These are phyloP conservation scores for Biscogniauxia marginata DNA, from an alignment of 2,329 filamentous ascomycete genomes.

Conservation along the genomic window DNA sequence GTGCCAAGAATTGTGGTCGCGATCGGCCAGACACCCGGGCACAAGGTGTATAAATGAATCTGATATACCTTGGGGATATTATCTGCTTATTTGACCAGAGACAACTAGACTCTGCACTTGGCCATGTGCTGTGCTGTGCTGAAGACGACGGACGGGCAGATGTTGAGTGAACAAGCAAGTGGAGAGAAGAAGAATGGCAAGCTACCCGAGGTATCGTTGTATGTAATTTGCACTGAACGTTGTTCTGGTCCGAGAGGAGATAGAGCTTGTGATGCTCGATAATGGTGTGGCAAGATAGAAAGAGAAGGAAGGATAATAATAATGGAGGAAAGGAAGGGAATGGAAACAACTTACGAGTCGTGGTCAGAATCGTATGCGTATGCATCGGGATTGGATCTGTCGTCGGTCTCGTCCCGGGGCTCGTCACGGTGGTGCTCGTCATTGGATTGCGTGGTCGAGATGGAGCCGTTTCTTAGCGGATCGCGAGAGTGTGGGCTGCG, in stretches of 20 bases:
- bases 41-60: no score
- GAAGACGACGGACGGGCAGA: no score
- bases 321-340: conserved; percentile 16
- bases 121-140: no score
- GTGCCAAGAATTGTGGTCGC: background rate
- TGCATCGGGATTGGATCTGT: conserved; percentile 34
- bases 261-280: no score
- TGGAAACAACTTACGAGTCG: conserved; percentile 29
- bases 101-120: no score
- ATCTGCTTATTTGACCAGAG: no score
- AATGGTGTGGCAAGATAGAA: background rate
- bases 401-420: conserved; percentile 13
- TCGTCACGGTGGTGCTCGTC: conserved; percentile 20
- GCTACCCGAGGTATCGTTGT: no score
- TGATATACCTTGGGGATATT: no score
- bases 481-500: conserved; percentile 26
- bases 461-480: conserved; percentile 13
- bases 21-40: background rate
- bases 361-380: conserved; percentile 37
- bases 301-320: conserved; percentile 6
- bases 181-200: no score
- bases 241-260: no score
- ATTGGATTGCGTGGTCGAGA: conserved; percentile 26
- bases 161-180: no score
- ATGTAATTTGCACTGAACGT: no score